Conservation (phyloP, 78 protist genomes). For the Carpediemonas membranifera region DNA sequence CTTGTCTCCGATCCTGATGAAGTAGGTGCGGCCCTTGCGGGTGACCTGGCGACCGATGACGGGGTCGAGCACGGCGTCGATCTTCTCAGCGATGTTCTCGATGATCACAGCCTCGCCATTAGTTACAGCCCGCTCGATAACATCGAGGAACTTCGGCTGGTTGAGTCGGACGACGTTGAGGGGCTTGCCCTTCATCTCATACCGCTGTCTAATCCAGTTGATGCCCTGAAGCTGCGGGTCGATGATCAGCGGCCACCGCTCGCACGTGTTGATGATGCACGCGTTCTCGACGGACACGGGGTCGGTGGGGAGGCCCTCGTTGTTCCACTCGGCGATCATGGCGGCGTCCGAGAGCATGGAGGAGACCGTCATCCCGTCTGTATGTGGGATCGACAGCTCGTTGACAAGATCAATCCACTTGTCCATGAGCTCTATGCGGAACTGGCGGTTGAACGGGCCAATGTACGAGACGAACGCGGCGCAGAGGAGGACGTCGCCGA, state of each 20-base stretch:
- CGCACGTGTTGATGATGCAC: constrained; percentile 42
- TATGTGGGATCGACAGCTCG: constrained; percentile 23
- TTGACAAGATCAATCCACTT: constrained; percentile 39
- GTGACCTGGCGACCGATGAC: constrained; percentile 39
- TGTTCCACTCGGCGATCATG: constrained; percentile 57
- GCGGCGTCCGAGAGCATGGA: constrained; percentile 37
- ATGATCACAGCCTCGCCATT: constrained; percentile 40
- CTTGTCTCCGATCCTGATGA: constrained; percentile 47
- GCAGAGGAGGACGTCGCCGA: constrained; percentile 60
- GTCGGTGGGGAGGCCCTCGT: constrained; percentile 65
- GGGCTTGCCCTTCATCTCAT: constrained; percentile 18
- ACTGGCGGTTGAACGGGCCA: constrained; percentile 51
- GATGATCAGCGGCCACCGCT: constrained; percentile 71
- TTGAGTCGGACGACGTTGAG: not conserved
- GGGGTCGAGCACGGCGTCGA: constrained; percentile 66
- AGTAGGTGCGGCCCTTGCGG: constrained; percentile 27
- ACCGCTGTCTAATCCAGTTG: constrained; percentile 38
- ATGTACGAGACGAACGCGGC: constrained; percentile 63
- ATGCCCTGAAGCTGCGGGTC: constrained; percentile 77
- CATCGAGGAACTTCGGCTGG: constrained; percentile 21
- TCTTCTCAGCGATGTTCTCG: constrained; percentile 53
- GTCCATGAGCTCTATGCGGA: constrained; percentile 33
- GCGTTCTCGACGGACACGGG: constrained; percentile 72
- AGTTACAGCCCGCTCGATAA: constrained; percentile 23
- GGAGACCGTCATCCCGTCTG: not conserved